Percentiles rank a stretch among this genome's conserved stretches.
Conservation (phyloP, 305 asterid genomes). For the Stenogyne calaminthoides region DNA sequence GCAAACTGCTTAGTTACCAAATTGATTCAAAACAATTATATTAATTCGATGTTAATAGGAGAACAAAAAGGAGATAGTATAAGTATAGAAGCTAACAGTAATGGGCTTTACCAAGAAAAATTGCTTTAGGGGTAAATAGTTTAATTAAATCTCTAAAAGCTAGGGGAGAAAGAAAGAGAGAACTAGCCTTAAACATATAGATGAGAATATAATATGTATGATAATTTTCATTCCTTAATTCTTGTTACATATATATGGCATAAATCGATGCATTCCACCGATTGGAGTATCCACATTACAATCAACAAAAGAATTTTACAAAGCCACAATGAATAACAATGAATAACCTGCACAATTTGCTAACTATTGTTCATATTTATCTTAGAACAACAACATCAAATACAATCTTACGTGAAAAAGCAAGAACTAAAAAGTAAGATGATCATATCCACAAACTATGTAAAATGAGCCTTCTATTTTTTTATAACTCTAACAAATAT, state of each 20-base stretch:
- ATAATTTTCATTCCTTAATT: no score
- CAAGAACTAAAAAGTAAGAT: not conserved
- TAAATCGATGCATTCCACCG: no score
- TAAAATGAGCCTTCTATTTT: slow-evolving; percentile 32
- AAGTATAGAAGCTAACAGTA: no score
- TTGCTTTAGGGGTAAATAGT: not conserved
- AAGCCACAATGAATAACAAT: not conserved
- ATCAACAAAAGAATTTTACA: not conserved
- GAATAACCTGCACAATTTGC: not conserved
- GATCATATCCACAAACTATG: not conserved
- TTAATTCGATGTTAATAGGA: no score
- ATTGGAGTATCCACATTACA: not conserved
- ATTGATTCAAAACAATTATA: not conserved
- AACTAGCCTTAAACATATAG: not conserved
- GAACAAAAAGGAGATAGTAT: no score
- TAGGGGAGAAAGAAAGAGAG: not conserved
- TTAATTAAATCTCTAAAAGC: not conserved
- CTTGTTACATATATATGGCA: no score
- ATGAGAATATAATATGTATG: no score
- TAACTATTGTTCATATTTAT: not conserved
- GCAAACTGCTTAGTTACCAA: not conserved
- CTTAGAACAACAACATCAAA: not conserved
- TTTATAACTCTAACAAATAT: slow-evolving; percentile 45
- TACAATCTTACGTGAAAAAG: not conserved
- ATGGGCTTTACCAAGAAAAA: no score